Percentiles rank a stretch among this genome's conserved stretches.
Conservation (phyloP, 2,329 filamentous ascomycete species). For the Arthroderma sp. region DNA sequence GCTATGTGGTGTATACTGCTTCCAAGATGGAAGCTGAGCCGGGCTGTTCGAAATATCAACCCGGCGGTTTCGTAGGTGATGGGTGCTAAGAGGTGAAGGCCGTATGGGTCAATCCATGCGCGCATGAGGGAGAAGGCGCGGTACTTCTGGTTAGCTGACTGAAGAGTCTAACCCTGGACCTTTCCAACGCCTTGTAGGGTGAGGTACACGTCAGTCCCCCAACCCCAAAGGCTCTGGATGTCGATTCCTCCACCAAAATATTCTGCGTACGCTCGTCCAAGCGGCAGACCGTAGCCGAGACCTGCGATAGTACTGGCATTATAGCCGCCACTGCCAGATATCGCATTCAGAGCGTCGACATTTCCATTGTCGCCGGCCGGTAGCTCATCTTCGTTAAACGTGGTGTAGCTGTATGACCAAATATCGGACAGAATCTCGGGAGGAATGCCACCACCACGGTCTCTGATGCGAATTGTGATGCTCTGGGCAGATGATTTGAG, state of each 20-base stretch:
- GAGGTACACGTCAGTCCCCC: conserved; percentile 63
- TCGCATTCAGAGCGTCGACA: conserved; percentile 60
- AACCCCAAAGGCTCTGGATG: conserved; percentile 91
- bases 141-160: not conserved
- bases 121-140: not conserved
- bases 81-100: not conserved
- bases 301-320: conserved; percentile 80
- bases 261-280: conserved; percentile 88
- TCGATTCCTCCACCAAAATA: conserved; percentile 94
- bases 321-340: conserved; percentile 54
- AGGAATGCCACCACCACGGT: conserved; percentile 85
- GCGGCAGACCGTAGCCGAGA: conserved; percentile 78
- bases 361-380: conserved; percentile 39
- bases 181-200: conserved; percentile 50
- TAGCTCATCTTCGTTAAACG: conserved; percentile 61
- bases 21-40: conserved; percentile 36
- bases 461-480: conserved; percentile 88
- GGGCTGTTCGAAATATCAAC: conserved; percentile 32
- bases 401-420: conserved; percentile 97
- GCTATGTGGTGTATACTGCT: conserved; percentile 44
- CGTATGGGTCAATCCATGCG: not conserved
- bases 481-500: conserved; percentile 50
- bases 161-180: conserved; percentile 18
- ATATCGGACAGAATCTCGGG: conserved; percentile 75
- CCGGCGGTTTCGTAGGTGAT: conserved; percentile 28